phyloP scores from a whole-genome alignment of 768 basidiomycete genomes.

The Leccinum fibrillosum region DNA sequence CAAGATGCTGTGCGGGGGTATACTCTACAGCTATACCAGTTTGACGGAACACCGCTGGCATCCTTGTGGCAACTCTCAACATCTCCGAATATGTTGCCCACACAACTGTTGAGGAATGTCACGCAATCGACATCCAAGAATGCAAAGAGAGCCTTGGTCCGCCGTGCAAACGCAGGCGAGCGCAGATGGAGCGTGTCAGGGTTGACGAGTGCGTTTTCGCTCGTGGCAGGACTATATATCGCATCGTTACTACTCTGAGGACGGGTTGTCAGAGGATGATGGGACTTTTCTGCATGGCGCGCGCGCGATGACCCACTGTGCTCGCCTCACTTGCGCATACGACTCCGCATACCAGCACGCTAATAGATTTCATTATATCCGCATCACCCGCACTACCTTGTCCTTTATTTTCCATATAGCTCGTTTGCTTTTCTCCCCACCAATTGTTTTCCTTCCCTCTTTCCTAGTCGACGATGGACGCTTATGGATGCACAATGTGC shows the following conservation, averaged over 20 bases:
- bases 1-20: slow-evolving; percentile 56
- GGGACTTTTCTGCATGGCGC: not conserved
- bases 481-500: slow-evolving; percentile 20
- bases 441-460: slow-evolving; percentile 1
- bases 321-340: slow-evolving; percentile 2
- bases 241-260: slow-evolving; percentile 25
- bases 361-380: slow-evolving; percentile 16
- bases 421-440: not conserved
- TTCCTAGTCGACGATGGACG: slow-evolving; percentile 21
- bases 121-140: slow-evolving; percentile 21
- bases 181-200: slow-evolving; percentile 17
- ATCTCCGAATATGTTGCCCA: slow-evolving; percentile 87
- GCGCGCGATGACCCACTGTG: slow-evolving; percentile 1
- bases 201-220: slow-evolving; percentile 9
- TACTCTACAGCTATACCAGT: slow-evolving; percentile 76
- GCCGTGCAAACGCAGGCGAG: slow-evolving; percentile 24
- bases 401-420: slow-evolving; percentile 3
- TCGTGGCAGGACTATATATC: slow-evolving; percentile 19
- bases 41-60: slow-evolving; percentile 72
- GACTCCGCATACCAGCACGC: slow-evolving; percentile 20
- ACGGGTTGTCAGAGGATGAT: not conserved
- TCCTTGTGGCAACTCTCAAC: slow-evolving; percentile 65
- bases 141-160: slow-evolving; percentile 12
- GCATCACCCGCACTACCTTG: slow-evolving; percentile 6
- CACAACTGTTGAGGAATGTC: slow-evolving; percentile 57